These are phyloP conservation scores for Umbelopsis ramanniana DNA, from an alignment of 192 early-diverging fungal species.

Conservation along the genomic window DNA sequence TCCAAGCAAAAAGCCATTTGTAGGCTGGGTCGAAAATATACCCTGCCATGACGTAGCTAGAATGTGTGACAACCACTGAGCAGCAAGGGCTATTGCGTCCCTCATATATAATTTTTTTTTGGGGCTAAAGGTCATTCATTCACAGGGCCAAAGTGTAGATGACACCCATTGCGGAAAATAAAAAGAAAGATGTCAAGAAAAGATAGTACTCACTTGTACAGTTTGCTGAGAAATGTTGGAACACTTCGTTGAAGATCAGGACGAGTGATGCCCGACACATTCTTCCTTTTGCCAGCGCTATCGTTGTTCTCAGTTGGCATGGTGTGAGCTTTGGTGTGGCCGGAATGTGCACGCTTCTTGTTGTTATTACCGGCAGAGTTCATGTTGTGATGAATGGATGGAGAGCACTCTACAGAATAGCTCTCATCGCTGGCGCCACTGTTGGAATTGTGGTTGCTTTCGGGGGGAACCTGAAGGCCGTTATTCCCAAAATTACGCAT, in stretches of 20 bases:
- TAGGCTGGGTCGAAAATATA: not conserved
- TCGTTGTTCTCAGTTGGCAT: conserved; percentile 1
- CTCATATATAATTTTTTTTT: not conserved
- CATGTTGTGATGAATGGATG: not conserved
- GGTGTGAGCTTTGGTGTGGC: not conserved
- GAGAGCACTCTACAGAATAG: not conserved
- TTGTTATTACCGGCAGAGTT: not conserved
- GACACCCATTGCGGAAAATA: not conserved
- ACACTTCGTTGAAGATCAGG: conserved; percentile 51
- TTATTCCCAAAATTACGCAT: conserved; percentile 19
- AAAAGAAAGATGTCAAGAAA: not conserved
- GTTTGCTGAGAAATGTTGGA: conserved; percentile 90
- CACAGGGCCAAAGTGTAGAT: not conserved
- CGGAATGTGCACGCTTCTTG: conserved; percentile 12
- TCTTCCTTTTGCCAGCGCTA: not conserved
- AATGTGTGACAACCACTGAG: not conserved
- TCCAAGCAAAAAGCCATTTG: not conserved
- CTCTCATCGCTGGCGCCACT: conserved; percentile 12
- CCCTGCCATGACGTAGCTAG: conserved; percentile 9
- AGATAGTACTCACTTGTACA: conserved; percentile 69
- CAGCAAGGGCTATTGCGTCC: not conserved
- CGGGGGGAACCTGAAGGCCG: conserved; percentile 3
- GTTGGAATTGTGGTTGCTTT: not conserved
- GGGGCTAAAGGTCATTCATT: too few relatives aligned
- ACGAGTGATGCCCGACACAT: conserved; percentile 5